A percentile compares a stretch with the other conserved stretches of the same genome.
Evolutionary conservation across 2,329 filamentous ascomycete genomes (phyloP).

Genomic region (Neoarthrinium moseri): DNA sequence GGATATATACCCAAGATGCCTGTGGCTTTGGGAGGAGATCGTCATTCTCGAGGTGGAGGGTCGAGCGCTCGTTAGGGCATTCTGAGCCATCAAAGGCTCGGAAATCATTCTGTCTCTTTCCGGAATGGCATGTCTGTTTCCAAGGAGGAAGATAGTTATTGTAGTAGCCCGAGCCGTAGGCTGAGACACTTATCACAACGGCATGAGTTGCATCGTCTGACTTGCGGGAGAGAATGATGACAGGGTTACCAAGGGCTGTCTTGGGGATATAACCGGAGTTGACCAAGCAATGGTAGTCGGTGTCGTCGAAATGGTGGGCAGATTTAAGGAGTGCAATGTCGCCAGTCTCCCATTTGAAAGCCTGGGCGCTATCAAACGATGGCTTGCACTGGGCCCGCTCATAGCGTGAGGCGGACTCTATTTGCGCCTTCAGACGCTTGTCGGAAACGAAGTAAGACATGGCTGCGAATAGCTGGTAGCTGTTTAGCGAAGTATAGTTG

Average conservation of each 20-base stretch:
- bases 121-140: constrained; percentile 21
- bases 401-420: not conserved
- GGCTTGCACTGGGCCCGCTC: not conserved
- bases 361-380: not conserved
- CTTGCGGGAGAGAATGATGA: constrained; percentile 28
- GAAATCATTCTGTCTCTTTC: constrained; percentile 23
- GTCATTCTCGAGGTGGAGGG: constrained; percentile 24
- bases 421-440: not conserved
- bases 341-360: constrained; percentile 17
- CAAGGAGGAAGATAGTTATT: constrained; percentile 28
- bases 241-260: constrained; percentile 28
- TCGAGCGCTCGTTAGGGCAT: constrained; percentile 9
- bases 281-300: constrained; percentile 18
- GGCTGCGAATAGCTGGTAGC: not conserved
- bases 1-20: constrained; percentile 20
- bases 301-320: constrained; percentile 10
- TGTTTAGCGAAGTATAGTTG: too few species aligned
- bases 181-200: constrained; percentile 30
- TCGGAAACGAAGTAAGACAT: not conserved
- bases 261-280: constrained; percentile 13
- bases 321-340: constrained; percentile 30
- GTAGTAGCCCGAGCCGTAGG: constrained; percentile 22
- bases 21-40: constrained; percentile 21
- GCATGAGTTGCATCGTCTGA: constrained; percentile 14
- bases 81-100: constrained; percentile 29